Evolutionary conservation across 2,329 filamentous ascomycete genomes (phyloP).

Genomic region (Colletotrichum chrysophilum): DNA sequence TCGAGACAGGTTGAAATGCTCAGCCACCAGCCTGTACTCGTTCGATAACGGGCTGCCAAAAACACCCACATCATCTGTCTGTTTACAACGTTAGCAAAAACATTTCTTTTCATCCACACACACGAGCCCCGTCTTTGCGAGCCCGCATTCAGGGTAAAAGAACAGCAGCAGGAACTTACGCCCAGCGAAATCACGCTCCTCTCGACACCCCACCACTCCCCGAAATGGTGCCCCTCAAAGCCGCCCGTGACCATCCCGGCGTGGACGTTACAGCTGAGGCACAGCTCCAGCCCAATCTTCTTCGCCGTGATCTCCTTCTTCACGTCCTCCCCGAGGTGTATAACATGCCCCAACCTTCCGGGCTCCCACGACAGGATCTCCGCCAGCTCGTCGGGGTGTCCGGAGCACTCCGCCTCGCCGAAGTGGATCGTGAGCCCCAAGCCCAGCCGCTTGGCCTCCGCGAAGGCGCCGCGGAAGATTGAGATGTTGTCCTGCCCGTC

Average conservation of each 20-base stretch:
- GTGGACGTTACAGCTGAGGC: constrained; percentile 81
- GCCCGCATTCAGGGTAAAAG: not conserved
- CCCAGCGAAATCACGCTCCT: constrained; percentile 69
- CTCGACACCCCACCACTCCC: constrained; percentile 68
- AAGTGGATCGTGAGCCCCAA: constrained; percentile 79
- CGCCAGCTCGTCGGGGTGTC: constrained; percentile 63
- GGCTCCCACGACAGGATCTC: constrained; percentile 71
- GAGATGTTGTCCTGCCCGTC: constrained; percentile 60
- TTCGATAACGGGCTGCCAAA: constrained; percentile 79
- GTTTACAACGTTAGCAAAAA: not conserved
- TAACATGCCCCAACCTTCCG: constrained; percentile 77
- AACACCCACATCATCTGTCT: constrained; percentile 86
- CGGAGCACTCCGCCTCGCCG: constrained; percentile 68
- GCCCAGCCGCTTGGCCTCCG: constrained; percentile 55
- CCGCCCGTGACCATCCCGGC: constrained; percentile 74
- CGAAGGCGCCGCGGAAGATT: constrained; percentile 65
- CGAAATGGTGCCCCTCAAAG: constrained; percentile 77
- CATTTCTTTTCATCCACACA: not conserved
- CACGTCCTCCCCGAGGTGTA: constrained; percentile 70
- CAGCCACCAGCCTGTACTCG: constrained; percentile 75
- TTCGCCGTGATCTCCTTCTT: constrained; percentile 57
- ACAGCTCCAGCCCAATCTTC: constrained; percentile 74
- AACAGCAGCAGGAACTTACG: constrained; percentile 54
- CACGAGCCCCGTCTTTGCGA: not conserved
- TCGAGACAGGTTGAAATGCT: constrained; percentile 67